Evolutionary conservation across 148 eudicot species (phyloP), one percentile per base, ranked within the genome.

Genomic region (Arbutus unedo): DNA sequence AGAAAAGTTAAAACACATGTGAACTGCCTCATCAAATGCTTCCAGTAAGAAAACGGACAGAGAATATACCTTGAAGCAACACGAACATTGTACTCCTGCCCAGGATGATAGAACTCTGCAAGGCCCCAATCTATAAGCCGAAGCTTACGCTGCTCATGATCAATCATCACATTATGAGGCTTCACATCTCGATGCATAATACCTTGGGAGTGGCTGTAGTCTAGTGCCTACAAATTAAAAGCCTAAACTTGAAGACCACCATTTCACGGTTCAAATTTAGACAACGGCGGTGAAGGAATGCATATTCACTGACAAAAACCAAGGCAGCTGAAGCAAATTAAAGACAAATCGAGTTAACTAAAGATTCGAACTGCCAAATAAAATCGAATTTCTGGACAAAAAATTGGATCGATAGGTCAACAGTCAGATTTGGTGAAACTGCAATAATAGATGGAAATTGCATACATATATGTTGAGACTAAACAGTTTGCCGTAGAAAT

Each of bases 91-190:
- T 95, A 95, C 72, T 95, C 97, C 74, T 90, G 88, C 53, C 96
- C 96, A 38, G 98, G 98, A 85, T 94, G 98, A 88, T 94, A 94
- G 77, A 94, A 94, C 81, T 94, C 97, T 57, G 98, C 98, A 84
- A 93, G 95, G 4, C 96, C 98, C 98, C 98, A 94, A 83, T 94
- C 98, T 88, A 95, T 93, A 51, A 95, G 95, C 60, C 95, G 97
- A 84, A 95, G 91, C 90, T 95, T 93, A 31, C 93, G 95, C 89
- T 92, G 92, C 91, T 95, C 97, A 66, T 92, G 98, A 88, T 95
- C 98, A 84, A 95, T 95, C 97, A 93, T 93, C 82, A 95, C 97
- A 93, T 95, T 95, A 76, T 95, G 98, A 68, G 98, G 98, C 84
- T 94, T 94, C 87, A 94, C 98, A 87, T 94, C 98, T 83, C 98